Percentiles rank a stretch among this genome's conserved stretches.
Evolutionary conservation across 2,329 filamentous ascomycete genomes (phyloP).

Genomic region (Curvularia lunata): DNA sequence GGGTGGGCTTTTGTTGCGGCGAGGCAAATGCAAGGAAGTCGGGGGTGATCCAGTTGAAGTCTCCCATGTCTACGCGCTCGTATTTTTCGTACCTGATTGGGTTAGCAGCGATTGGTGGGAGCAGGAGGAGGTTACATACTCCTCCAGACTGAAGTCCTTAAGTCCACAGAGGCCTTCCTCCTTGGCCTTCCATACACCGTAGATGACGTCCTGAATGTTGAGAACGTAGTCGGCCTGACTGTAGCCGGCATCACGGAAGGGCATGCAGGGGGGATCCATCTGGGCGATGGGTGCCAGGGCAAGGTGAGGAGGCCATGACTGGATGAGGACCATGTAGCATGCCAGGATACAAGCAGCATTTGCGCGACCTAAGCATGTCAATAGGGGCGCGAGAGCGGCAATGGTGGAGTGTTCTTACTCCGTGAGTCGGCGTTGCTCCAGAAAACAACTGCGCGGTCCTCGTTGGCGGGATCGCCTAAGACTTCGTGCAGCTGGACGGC

Average conservation of each 20-base stretch:
- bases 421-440: slow-evolving; percentile 92
- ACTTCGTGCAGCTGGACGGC: slow-evolving; percentile 96
- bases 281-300: slow-evolving; percentile 95
- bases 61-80: slow-evolving; percentile 95
- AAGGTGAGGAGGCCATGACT: slow-evolving; percentile 95
- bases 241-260: slow-evolving; percentile 97
- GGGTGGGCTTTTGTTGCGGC: slow-evolving; percentile 80
- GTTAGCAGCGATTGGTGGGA: slow-evolving; percentile 22
- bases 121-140: slow-evolving; percentile 57
- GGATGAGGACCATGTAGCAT: slow-evolving; percentile 98
- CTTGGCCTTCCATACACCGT: slow-evolving; percentile 98
- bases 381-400: slow-evolving; percentile 6
- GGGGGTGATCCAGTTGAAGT: slow-evolving; percentile 99
- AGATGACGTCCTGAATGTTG: slow-evolving; percentile 95
- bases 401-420: slow-evolving; percentile 64
- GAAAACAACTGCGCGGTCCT: slow-evolving; percentile 89
- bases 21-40: slow-evolving; percentile 96
- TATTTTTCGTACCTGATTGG: slow-evolving; percentile 79
- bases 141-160: slow-evolving; percentile 93
- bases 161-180: slow-evolving; percentile 90
- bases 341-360: slow-evolving; percentile 95
- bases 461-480: slow-evolving; percentile 87
- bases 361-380: slow-evolving; percentile 69
- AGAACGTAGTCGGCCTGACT: slow-evolving; percentile 97
- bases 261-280: slow-evolving; percentile 96